Base-by-base conservation (phyloP, 306 rosid species). In the Gleditsia sinensis region DNA sequence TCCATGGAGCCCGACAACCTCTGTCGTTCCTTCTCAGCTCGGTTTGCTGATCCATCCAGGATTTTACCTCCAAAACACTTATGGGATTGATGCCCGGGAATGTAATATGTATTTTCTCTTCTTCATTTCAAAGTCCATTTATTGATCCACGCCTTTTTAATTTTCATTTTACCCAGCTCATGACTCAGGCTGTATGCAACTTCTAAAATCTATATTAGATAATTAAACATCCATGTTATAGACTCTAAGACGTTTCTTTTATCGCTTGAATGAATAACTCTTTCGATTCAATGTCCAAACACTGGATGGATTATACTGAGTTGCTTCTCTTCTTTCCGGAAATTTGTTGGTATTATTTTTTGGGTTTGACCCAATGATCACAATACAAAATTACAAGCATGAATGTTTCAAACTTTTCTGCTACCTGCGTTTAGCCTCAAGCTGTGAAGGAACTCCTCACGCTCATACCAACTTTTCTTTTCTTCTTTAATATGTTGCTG, bases 11-110 rank as follows among this genome's bases (percentile, higher is more conserved):
- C 86, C 0, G 92, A 90, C 71, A 84, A 84, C 21, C 70, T 82
- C 2, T 55, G 79, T 43, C 84, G 90, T 24, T 83, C 89, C 42
- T 90, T 90, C 88, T 84, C 90, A 3, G 81, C 88, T 72, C 63
- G 88, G 21, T 90, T 72, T 67, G 91, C 92, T 63, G 79, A 86
- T 49, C 90, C 96, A 11, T 87, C 90, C 3, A 82, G 81, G 65
- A 65, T 87, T 81, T 76, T 82, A 9, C 67, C 74, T 13, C 83
- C 74, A 1, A 60, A 48, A 23, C 75, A 71, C 12, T 76, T 81
- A 0, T 20, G 87, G 46, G 89, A 86, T 80, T 78, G 28, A 74
- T 70, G 28, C 56, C 16, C 33, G 3, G 17, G 20, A 37, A 56
- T 74, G 60, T n/a, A 25, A 13, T 20, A 36, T 8, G 58, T 43